These are phyloP conservation scores for Candida pseudoglaebosa DNA, from an alignment of 805 yeast genomes.

Conservation along the genomic window DNA sequence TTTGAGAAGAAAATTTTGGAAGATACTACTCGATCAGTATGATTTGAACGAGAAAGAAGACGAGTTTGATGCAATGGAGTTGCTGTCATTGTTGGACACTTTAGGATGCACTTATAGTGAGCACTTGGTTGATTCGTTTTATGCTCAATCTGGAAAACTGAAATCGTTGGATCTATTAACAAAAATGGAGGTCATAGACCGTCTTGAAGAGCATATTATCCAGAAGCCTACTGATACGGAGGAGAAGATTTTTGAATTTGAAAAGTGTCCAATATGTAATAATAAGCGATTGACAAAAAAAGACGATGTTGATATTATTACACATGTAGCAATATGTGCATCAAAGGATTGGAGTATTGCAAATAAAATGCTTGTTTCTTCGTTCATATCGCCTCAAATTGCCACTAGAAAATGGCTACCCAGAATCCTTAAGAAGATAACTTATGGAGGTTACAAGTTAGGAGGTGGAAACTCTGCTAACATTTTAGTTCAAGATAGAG, in stretches of 20 bases:
- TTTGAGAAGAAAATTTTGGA: slow-evolving; percentile 69
- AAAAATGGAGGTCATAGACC: slow-evolving; percentile 42
- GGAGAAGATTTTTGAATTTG: slow-evolving; percentile 51
- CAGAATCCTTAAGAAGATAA: slow-evolving; percentile 73
- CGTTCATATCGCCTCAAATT: slow-evolving; percentile 72
- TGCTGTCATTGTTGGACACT: slow-evolving; percentile 60
- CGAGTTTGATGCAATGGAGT: slow-evolving; percentile 52
- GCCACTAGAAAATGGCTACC: slow-evolving; percentile 91
- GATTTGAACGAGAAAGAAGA: slow-evolving; percentile 32
- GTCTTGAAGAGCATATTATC: slow-evolving; percentile 39
- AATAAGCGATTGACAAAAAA: slow-evolving; percentile 51
- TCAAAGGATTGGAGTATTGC: slow-evolving; percentile 72
- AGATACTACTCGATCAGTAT: slow-evolving; percentile 52
- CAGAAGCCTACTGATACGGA: slow-evolving; percentile 13
- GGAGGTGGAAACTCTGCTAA: slow-evolving; percentile 88
- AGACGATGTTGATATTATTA: slow-evolving; percentile 65
- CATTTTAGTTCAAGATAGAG: slow-evolving; percentile 87
- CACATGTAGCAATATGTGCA: slow-evolving; percentile 85
- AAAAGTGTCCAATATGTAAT: slow-evolving; percentile 78
- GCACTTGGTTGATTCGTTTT: slow-evolving; percentile 52
- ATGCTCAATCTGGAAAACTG: slow-evolving; percentile 41
- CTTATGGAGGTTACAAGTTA: slow-evolving; percentile 81
- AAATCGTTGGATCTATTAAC: slow-evolving; percentile 49
- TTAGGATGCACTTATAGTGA: slow-evolving; percentile 52
- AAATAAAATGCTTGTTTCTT: slow-evolving; percentile 56